Evolutionary conservation across 2,329 filamentous ascomycete genomes (phyloP), one percentile per base, ranked within the genome.

Genomic region (Rutstroemia sp.): DNA sequence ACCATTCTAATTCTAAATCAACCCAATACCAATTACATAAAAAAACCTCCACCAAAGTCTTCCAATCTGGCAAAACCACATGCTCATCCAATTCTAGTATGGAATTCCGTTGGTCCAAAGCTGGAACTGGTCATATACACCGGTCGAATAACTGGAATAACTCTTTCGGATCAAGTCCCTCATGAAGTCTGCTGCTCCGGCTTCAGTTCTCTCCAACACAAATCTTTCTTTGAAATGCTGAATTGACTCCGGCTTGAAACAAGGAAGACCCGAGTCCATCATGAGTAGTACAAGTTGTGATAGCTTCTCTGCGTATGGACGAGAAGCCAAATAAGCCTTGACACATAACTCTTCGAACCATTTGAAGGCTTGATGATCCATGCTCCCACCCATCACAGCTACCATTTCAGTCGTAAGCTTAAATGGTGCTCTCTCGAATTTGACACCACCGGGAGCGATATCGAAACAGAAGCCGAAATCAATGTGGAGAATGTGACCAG

Each of bases 381-480:
- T 87, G 54, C 80, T 85, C 58, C 92, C 92, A 53, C 94, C 92
- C 92, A 99, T 97, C 65, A 99, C 94, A n/a, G 92, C 89, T 58
- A 99, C 81, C 95, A 99, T 99, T 71, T 99, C 94, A 7, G 84
- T 82, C 0, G 94, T 99, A 54, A 99, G 83, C 75, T 99, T 99
- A 80, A 99, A 99, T 0, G 94, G 94, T 0, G 94, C 94, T 23
- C 94, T 87, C 76, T 99, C 94, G 69, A 99, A 99, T 65, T 92
- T 92, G 68, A 99, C 91, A 58, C 95, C 94, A 48, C 94, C 94
- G 0, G 94, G 94, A 1, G 92, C 94, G 65, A 99, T 97, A 69
- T 99, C 95, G 73, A 99, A 99, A 75, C 92, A 97, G 80, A 99
- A 99, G 9, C 94, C 94, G 68, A 99, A 99, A 71, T 99, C 94